These are phyloP conservation scores for Pneumocystis jirovecii DNA, from an alignment of 1,139 yeast species.

Conservation along the genomic window DNA sequence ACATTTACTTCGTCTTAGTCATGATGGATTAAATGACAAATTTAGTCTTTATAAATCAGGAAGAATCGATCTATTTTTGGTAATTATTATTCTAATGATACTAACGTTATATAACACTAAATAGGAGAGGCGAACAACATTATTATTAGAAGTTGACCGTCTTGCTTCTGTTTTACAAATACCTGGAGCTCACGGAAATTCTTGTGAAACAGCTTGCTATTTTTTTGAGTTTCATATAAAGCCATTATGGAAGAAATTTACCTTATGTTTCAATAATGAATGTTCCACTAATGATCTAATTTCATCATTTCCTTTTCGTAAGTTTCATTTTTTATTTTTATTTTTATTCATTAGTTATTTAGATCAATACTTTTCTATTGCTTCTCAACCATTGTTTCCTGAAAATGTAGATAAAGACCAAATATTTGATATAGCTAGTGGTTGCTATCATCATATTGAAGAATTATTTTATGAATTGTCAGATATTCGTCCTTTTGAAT, in stretches of 20 bases:
- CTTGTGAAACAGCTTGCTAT: slow-evolving; percentile 30
- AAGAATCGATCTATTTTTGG: slow-evolving; percentile 2
- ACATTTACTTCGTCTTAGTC: slow-evolving; percentile 20
- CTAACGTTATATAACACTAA: neutral
- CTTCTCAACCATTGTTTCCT: slow-evolving; percentile 14
- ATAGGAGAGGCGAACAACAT: slow-evolving; percentile 13
- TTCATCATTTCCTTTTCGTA: neutral
- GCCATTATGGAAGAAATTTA: slow-evolving; percentile 24
- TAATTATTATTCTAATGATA: neutral
- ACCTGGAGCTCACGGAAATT: slow-evolving; percentile 32
- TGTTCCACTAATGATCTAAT: slow-evolving; percentile 6
- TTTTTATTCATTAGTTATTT: slow-evolving; percentile 15
- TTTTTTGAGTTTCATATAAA: slow-evolving; percentile 26
- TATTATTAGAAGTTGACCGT: slow-evolving; percentile 24
- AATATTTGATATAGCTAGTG: slow-evolving; percentile 11
- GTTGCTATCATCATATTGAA: slow-evolving; percentile 17
- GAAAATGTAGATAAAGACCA: slow-evolving; percentile 6
- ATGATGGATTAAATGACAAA: slow-evolving; percentile 12
- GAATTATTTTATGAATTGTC: slow-evolving; percentile 23
- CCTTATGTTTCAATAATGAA: neutral
- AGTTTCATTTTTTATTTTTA: neutral
- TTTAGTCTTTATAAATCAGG: neutral
- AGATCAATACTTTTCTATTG: slow-evolving; percentile 14
- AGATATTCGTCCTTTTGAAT: slow-evolving; percentile 25
- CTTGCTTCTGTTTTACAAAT: slow-evolving; percentile 26